A percentile compares a stretch with the other conserved stretches of the same genome.
These are phyloP conservation scores for Tausonia pullulans DNA, from an alignment of 1,284 basidiomycete genomes.

Conservation along the genomic window DNA sequence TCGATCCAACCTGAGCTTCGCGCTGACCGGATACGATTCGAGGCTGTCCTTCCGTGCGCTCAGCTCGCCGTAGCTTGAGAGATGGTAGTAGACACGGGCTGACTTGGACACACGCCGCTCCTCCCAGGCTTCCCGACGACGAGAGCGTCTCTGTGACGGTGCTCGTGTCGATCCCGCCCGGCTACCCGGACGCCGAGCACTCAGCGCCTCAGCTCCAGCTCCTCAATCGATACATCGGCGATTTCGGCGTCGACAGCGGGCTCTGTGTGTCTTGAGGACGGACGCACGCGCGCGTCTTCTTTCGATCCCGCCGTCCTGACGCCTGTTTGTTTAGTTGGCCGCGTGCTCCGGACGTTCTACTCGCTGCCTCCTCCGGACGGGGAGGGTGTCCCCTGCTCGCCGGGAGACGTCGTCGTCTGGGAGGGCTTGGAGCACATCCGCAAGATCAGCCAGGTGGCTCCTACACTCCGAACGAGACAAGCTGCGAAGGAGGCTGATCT, in stretches of 20 bases:
- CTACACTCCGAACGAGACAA: no score
- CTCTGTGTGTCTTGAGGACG: conserved; percentile 37
- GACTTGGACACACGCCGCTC: background rate
- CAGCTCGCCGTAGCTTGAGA: conserved; percentile 18
- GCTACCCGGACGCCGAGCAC: conserved; percentile 52
- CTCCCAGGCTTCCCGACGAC: conserved; percentile 41
- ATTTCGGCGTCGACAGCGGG: conserved; percentile 55
- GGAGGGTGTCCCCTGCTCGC: conserved; percentile 11
- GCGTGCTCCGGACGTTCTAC: conserved; percentile 11
- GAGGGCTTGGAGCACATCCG: conserved; percentile 15
- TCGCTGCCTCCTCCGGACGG: conserved; percentile 12
- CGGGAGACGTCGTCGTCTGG: conserved; percentile 15
- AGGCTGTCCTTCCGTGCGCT: conserved; percentile 44
- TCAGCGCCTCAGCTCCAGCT: conserved; percentile 68
- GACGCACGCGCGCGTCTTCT: background rate
- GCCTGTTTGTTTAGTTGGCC: conserved; percentile 1
- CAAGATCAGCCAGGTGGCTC: conserved; percentile 9
- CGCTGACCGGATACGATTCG: conserved; percentile 49
- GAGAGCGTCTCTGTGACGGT: conserved; percentile 47
- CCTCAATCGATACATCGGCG: conserved; percentile 71
- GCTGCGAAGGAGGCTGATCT: no score
- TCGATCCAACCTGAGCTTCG: conserved; percentile 22
- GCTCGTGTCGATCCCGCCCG: conserved; percentile 58
- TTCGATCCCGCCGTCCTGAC: background rate
- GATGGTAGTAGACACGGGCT: conserved; percentile 18